These are phyloP conservation scores for Phytophthora podocarpi DNA, from an alignment of 352 stramenopile genomes.

Conservation along the genomic window DNA sequence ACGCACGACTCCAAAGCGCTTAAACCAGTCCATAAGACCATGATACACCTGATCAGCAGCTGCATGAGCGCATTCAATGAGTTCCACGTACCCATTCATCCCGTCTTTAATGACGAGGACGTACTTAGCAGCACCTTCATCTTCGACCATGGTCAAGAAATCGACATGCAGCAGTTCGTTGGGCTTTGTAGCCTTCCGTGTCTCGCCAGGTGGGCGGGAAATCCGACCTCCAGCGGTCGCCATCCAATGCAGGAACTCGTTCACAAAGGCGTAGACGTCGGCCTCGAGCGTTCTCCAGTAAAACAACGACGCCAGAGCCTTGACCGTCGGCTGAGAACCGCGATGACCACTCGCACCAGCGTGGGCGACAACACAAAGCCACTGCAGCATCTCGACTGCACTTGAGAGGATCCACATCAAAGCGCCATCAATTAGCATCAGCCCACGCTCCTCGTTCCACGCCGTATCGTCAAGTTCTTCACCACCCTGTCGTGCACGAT, in stretches of 20 bases:
- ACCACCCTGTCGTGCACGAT: not conserved
- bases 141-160: constrained; percentile 28
- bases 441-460: constrained; percentile 1
- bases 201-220: constrained; percentile 22
- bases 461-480: not conserved
- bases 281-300: constrained; percentile 10
- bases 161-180: constrained; percentile 49
- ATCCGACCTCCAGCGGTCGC: not conserved
- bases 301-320: constrained; percentile 13
- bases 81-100: constrained; percentile 33
- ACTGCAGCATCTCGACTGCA: constrained; percentile 25
- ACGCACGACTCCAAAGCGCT: not conserved
- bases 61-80: constrained; percentile 18
- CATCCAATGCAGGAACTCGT: constrained; percentile 28
- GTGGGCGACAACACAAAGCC: constrained; percentile 27
- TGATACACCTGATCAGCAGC: not conserved
- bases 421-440: not conserved
- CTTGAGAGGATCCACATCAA: constrained; percentile 29
- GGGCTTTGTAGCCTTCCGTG: constrained; percentile 27
- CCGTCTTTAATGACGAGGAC: constrained; percentile 37
- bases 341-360: constrained; percentile 28
- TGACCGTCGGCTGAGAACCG: constrained; percentile 16
- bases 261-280: constrained; percentile 20
- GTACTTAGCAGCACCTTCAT: constrained; percentile 17
- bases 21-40: constrained; percentile 7